These are phyloP conservation scores for Aristolochia contorta DNA, from an alignment of 164 flowering plant species.

Conservation along the genomic window DNA sequence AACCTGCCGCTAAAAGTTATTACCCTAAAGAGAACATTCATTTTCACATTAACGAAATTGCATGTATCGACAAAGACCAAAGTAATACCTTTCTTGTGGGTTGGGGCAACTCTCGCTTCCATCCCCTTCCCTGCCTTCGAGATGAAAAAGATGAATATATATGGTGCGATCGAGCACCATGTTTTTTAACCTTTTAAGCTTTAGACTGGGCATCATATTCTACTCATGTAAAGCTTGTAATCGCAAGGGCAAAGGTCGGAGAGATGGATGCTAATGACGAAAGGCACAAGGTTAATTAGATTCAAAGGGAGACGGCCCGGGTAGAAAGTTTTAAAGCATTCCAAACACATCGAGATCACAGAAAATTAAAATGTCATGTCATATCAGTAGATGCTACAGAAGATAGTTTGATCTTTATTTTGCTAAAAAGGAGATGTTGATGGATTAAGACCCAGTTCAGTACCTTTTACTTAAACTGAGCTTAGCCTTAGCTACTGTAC, in stretches of 20 bases:
- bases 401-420: background rate
- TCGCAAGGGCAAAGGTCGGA: background rate
- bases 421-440: background rate
- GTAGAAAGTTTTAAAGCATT: too few species aligned
- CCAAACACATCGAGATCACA: too few species aligned
- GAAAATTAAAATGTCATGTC: too few species aligned
- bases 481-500: background rate
- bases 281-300: background rate
- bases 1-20: background rate
- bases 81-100: slow-evolving; percentile 1
- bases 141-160: background rate
- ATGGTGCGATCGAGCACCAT: background rate
- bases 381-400: too few species aligned
- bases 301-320: too few species aligned
- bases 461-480: background rate
- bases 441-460: background rate
- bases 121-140: background rate
- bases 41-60: background rate
- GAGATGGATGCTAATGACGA: background rate
- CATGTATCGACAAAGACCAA: background rate
- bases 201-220: slow-evolving; percentile 2
- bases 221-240: slow-evolving; percentile 4
- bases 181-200: background rate
- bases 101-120: background rate
- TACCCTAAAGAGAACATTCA: background rate